Evolutionary conservation across 345 rosid genomes (phyloP).

Genomic region (Euphorbia lathyris): DNA sequence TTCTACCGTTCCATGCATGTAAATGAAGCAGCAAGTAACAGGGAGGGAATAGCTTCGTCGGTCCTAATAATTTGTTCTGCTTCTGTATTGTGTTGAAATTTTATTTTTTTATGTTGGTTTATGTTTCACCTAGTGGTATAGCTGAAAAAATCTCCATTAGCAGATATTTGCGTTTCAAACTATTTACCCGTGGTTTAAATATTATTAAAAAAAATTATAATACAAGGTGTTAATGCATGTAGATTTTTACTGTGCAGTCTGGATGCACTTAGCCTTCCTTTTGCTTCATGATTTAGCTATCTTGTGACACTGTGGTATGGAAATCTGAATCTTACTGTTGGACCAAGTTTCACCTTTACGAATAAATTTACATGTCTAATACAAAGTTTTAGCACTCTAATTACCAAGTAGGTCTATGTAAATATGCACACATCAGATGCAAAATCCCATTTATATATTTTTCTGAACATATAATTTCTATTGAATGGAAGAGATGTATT

Average conservation of each 20-base stretch:
- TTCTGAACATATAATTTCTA: too few relatives aligned
- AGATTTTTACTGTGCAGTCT: too few relatives aligned
- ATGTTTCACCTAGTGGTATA: background rate
- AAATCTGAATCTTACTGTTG: background rate
- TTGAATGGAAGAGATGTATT: too few relatives aligned
- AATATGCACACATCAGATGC: too few relatives aligned
- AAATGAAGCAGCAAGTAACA: background rate
- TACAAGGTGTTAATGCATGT: background rate
- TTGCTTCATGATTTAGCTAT: background rate
- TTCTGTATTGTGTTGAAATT: background rate
- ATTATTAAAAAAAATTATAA: background rate
- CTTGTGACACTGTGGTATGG: background rate
- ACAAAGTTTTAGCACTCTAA: too few relatives aligned
- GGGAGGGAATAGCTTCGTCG: constrained; percentile 3
- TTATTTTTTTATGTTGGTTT: background rate
- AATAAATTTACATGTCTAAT: background rate
- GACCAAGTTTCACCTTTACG: background rate
- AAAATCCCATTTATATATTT: too few relatives aligned
- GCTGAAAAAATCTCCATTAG: background rate
- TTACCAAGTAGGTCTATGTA: too few relatives aligned
- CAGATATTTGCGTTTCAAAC: background rate
- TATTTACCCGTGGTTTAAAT: background rate
- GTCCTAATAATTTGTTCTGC: background rate
- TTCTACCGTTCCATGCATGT: background rate
- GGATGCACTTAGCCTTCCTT: too few relatives aligned